Conservation (phyloP, 2,329 filamentous ascomycete species). For the Plenodomus lindquistii region DNA sequence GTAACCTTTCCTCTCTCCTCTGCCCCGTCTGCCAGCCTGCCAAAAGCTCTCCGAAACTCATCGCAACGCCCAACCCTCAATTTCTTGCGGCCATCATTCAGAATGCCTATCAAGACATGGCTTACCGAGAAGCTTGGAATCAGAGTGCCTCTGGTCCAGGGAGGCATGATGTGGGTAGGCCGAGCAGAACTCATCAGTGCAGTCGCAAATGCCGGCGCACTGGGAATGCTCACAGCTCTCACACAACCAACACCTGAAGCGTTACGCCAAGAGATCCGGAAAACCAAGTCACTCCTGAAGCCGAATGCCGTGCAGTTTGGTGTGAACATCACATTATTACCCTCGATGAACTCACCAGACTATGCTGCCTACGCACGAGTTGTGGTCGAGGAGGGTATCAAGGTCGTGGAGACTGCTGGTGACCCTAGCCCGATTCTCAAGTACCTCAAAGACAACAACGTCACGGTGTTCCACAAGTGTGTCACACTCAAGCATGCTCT, state of each 20-base stretch:
- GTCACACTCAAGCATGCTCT: constrained; percentile 17
- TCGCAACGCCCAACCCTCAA: background rate
- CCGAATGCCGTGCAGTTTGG: constrained; percentile 48
- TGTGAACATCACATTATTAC: constrained; percentile 35
- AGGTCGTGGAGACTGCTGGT: constrained; percentile 32
- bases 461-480: constrained; percentile 33
- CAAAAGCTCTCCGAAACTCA: too few relatives aligned
- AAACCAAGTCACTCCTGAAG: constrained; percentile 24
- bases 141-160: constrained; percentile 30
- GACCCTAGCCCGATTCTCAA: constrained; percentile 30
- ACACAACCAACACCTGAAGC: constrained; percentile 34
- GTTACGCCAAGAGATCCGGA: constrained; percentile 28
- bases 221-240: constrained; percentile 57
- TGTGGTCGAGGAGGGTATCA: constrained; percentile 31
- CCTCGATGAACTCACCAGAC: constrained; percentile 32
- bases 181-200: constrained; percentile 57
- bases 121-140: constrained; percentile 29
- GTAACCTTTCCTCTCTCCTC: too few relatives aligned
- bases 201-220: constrained; percentile 58
- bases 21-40: too few relatives aligned
- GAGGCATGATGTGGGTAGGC: constrained; percentile 59
- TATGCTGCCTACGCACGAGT: constrained; percentile 30
- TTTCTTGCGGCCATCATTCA: background rate
- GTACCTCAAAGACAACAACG: constrained; percentile 30
- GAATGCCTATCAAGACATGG: constrained; percentile 35